Base-by-base conservation (phyloP, 352 stramenopile species). In the Pythium scleroteichum region DNA sequence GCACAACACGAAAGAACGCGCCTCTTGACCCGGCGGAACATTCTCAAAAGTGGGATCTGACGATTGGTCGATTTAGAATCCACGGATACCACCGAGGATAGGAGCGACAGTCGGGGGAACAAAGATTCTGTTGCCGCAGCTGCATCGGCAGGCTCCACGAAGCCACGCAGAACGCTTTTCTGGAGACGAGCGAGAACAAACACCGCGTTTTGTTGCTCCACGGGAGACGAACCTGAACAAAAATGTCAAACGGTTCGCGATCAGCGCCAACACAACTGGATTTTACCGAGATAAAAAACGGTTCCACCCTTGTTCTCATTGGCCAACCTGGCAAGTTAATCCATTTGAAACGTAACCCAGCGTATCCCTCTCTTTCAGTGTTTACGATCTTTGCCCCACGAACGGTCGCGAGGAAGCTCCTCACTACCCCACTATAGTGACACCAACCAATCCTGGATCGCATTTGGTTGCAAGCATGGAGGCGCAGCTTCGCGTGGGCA, bases 41-140 rank as follows among this genome's bases (percentile, higher is more conserved):
- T 61, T 61, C 53, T 19, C 53, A 32, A 17, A 10, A 9, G 42
- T 61, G 41, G 29, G 41, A 53, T 47, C n/a, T 46, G 27, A 19
- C 20, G 53, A 61, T 61, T 61, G 53, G 53, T 53, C 17, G 53
- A 53, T 44, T n/a, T n/a, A n/a, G n/a, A n/a, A n/a, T n/a, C n/a
- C n/a, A n/a, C n/a, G n/a, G n/a, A n/a, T n/a, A n/a, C n/a, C n/a
- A n/a, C n/a, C n/a, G n/a, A n/a, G n/a, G n/a, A n/a, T n/a, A n/a
- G n/a, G n/a, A n/a, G n/a, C 32, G 17, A 35, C 20, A 3, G 41
- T 12, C 16, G 10, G 33, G 35, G 50, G 52, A 59, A 59, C 52
- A 59, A 59, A 50, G 40, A 59, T 59, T 45, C 53, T 46, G 53
- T 38, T 53, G 27, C 53, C 26, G 53, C 53, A 53, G 53, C 42